Conservation (phyloP, 1,139 yeast genomes). For the Debaryomycetaceae sp. region DNA sequence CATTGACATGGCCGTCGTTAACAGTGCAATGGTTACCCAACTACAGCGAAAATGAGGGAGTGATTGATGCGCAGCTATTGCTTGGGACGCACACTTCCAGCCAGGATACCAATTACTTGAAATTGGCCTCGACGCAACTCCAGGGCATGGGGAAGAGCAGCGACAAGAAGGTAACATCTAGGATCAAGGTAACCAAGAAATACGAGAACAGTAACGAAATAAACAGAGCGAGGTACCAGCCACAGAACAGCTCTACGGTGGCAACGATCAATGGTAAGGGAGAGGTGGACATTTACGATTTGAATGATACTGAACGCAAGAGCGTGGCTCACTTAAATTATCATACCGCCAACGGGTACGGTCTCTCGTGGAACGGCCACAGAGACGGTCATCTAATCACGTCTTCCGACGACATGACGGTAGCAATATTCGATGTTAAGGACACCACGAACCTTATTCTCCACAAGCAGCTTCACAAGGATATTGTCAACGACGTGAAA, state of each 20-base stretch:
- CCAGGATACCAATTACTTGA: constrained; percentile 70
- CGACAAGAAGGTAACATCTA: constrained; percentile 33
- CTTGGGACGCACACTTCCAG: constrained; percentile 90
- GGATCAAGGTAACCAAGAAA: constrained; percentile 63
- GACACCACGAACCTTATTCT: constrained; percentile 8
- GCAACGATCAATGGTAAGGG: constrained; percentile 83
- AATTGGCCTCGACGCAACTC: constrained; percentile 70
- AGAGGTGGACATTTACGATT: constrained; percentile 62
- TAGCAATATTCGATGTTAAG: constrained; percentile 55
- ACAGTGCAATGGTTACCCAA: constrained; percentile 76
- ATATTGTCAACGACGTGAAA: constrained; percentile 70
- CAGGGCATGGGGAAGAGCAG: constrained; percentile 37
- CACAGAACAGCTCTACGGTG: constrained; percentile 61
- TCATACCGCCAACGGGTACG: constrained; percentile 69
- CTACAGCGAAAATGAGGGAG: constrained; percentile 23
- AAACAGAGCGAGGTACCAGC: constrained; percentile 80
- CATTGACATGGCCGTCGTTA: constrained; percentile 76
- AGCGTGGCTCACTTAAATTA: constrained; percentile 38
- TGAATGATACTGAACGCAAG: constrained; percentile 19
- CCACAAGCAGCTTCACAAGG: constrained; percentile 40
- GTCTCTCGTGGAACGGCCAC: constrained; percentile 59
- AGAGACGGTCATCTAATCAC: constrained; percentile 51
- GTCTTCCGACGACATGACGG: constrained; percentile 60
- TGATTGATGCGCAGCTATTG: constrained; percentile 48
- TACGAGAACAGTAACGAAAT: constrained; percentile 55